Evolutionary conservation across 2,329 filamentous ascomycete genomes (phyloP).

Genomic region (Tetracladium maxilliforme): DNA sequence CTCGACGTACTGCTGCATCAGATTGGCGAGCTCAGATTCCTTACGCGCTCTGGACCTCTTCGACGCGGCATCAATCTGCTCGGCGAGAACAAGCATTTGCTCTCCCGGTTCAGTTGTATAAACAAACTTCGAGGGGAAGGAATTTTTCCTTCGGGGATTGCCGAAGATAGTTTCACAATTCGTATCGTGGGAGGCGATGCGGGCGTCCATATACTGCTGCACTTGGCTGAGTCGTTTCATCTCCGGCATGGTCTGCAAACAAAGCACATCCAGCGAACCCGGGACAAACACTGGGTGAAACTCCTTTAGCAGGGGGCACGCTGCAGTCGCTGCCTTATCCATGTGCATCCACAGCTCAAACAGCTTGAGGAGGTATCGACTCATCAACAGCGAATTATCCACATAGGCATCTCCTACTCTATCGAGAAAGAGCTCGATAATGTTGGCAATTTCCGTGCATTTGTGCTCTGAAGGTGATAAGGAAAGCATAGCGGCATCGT

Average conservation of each 20-base stretch:
- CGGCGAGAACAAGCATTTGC: slow-evolving; percentile 14
- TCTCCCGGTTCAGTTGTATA: slow-evolving; percentile 1
- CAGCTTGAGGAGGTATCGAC: slow-evolving; percentile 32
- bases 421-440: slow-evolving; percentile 17
- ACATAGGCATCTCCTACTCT: slow-evolving; percentile 23
- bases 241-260: slow-evolving; percentile 27
- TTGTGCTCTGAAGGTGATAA: slow-evolving; percentile 3
- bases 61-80: slow-evolving; percentile 18
- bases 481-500: slow-evolving; percentile 2
- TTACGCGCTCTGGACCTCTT: slow-evolving; percentile 15
- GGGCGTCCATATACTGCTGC: slow-evolving; percentile 29
- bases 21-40: slow-evolving; percentile 18
- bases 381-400: slow-evolving; percentile 30
- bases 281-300: slow-evolving; percentile 35
- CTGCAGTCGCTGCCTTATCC: slow-evolving; percentile 27
- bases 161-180: no score
- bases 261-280: slow-evolving; percentile 36
- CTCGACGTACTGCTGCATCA: slow-evolving; percentile 18
- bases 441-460: slow-evolving; percentile 17
- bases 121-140: slow-evolving; percentile 6
- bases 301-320: slow-evolving; percentile 29
- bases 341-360: slow-evolving; percentile 43
- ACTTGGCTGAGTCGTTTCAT: slow-evolving; percentile 34
- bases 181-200: slow-evolving; percentile 26
- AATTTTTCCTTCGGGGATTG: slow-evolving; percentile 33